Percentiles rank a stretch among this genome's conserved stretches.
Conservation (phyloP, 179 eudicot genomes). For the Corrigiola litoralis region DNA sequence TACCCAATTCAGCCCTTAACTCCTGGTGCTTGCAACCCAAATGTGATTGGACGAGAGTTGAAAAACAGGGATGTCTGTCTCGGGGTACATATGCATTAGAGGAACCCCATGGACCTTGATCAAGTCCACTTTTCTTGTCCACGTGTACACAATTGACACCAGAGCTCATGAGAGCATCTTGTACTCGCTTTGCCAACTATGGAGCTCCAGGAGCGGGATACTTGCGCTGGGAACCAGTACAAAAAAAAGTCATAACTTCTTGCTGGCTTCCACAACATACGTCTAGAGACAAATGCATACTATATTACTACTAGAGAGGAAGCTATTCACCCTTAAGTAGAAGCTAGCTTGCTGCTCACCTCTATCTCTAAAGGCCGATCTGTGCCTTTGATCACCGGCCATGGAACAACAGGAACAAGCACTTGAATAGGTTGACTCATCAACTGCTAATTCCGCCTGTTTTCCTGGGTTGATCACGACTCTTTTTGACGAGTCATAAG, state of each 20-base stretch:
- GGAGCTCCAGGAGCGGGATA: conserved; percentile 85
- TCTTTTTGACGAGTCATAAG: no score
- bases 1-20: no score
- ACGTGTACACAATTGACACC: conserved; percentile 42
- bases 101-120: conserved; percentile 87
- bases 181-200: conserved; percentile 49
- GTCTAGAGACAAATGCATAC: not conserved
- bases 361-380: no score
- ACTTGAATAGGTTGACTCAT: no score
- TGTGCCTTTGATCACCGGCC: no score
- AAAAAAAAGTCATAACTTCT: not conserved
- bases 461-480: no score
- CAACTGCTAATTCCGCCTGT: no score
- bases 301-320: not conserved
- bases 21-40: conserved; percentile 52
- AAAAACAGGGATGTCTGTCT: conserved; percentile 70
- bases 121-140: conserved; percentile 70
- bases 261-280: not conserved
- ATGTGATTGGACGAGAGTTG: conserved; percentile 58
- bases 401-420: not conserved
- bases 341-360: not conserved
- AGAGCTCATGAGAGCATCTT: conserved; percentile 40
- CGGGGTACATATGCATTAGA: conserved; percentile 76
- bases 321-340: not conserved
- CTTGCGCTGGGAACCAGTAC: conserved; percentile 32